phyloP scores from a whole-genome alignment of 1,284 basidiomycete genomes.

The Malassezia pachydermatis region DNA sequence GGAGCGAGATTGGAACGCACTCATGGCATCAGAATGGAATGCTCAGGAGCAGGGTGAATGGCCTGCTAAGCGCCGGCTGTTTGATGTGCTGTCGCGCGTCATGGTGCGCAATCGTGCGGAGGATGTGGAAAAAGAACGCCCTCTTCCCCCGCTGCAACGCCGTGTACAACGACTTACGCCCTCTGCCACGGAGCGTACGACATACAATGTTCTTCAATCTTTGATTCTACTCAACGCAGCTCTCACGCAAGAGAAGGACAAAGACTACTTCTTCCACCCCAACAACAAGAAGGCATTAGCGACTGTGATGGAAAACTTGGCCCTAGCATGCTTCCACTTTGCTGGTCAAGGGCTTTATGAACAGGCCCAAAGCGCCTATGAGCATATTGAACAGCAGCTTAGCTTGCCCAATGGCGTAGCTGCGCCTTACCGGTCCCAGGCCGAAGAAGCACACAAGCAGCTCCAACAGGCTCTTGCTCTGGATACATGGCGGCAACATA shows the following conservation, averaged over 20 bases:
- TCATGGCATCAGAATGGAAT: slow-evolving; percentile 1
- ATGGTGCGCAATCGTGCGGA: slow-evolving; percentile 22
- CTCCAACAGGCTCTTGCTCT: slow-evolving; percentile 7
- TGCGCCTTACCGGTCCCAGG: not conserved
- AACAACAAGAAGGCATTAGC: slow-evolving; percentile 16
- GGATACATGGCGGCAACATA: slow-evolving; percentile 6
- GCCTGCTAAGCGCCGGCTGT: slow-evolving; percentile 16
- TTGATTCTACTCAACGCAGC: slow-evolving; percentile 19
- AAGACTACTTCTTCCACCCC: slow-evolving; percentile 23
- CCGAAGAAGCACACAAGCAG: slow-evolving; percentile 10
- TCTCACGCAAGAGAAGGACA: slow-evolving; percentile 14
- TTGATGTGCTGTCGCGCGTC: slow-evolving; percentile 13
- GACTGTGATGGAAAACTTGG: slow-evolving; percentile 18
- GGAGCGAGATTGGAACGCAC: slow-evolving; percentile 18
- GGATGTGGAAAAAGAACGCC: slow-evolving; percentile 20
- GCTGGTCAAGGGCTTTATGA: slow-evolving; percentile 12
- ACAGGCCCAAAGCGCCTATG: slow-evolving; percentile 10
- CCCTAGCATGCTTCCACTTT: slow-evolving; percentile 24
- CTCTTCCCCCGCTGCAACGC: slow-evolving; percentile 18
- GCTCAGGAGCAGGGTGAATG: not conserved
- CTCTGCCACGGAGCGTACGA: slow-evolving; percentile 13
- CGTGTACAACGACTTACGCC: slow-evolving; percentile 3
- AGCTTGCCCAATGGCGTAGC: not conserved
- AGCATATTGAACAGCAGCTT: slow-evolving; percentile 7
- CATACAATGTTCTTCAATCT: slow-evolving; percentile 21